A percentile compares a stretch with the other conserved stretches of the same genome.
Conservation (phyloP, 257 asterid genomes). For the Agastache rugosa region DNA sequence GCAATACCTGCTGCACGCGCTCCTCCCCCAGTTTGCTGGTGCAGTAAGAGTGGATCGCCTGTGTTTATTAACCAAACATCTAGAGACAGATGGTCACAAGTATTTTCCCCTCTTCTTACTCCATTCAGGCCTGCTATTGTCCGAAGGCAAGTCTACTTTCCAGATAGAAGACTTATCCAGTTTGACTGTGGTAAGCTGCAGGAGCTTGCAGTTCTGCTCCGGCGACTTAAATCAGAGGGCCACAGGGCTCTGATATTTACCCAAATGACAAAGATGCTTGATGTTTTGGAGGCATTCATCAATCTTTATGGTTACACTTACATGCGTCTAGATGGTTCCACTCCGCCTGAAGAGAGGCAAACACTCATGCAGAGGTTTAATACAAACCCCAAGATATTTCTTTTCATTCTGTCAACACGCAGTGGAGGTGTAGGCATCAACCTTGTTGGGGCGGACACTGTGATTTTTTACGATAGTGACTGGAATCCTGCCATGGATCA, state of each 20-base stretch:
- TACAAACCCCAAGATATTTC: slow-evolving; percentile 88
- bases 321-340: slow-evolving; percentile 99
- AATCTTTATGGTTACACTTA: slow-evolving; percentile 95
- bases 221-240: slow-evolving; percentile 91
- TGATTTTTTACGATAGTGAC: slow-evolving; percentile 96
- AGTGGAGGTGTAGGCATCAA: slow-evolving; percentile 99
- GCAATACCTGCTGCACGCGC: slow-evolving; percentile 99
- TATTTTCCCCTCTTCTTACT: slow-evolving; percentile 71
- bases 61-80: slow-evolving; percentile 64
- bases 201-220: slow-evolving; percentile 87
- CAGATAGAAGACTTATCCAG: slow-evolving; percentile 96
- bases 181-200: slow-evolving; percentile 99
- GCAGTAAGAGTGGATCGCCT: slow-evolving; percentile 74
- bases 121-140: slow-evolving; percentile 98
- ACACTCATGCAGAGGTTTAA: slow-evolving; percentile 98
- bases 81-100: slow-evolving; percentile 64
- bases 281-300: slow-evolving; percentile 94
- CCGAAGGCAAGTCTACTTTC: slow-evolving; percentile 96
- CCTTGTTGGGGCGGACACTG: slow-evolving; percentile 98
- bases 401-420: slow-evolving; percentile 94
- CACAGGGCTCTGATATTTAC: slow-evolving; percentile 97
- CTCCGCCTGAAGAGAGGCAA: slow-evolving; percentile 98
- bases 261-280: slow-evolving; percentile 99
- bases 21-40: slow-evolving; percentile 91
- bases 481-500: slow-evolving; percentile 99